Evolutionary conservation across 306 rosid genomes (phyloP).

Genomic region (Adenanthera pavonina): DNA sequence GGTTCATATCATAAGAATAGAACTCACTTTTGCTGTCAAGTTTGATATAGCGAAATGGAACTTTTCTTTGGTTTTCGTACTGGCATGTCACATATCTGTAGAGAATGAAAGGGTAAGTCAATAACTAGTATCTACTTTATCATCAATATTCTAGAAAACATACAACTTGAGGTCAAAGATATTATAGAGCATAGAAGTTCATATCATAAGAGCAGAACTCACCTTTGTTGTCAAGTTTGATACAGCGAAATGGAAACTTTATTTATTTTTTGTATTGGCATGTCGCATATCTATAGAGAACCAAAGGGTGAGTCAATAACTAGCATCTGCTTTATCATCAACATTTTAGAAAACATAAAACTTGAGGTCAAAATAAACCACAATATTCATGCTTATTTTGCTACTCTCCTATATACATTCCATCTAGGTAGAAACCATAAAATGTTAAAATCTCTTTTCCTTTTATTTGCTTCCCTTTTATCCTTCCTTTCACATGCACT

Average conservation of each 20-base stretch:
- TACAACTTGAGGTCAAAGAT: not conserved
- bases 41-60: slow-evolving; percentile 82
- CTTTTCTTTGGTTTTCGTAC: slow-evolving; percentile 89
- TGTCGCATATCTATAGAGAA: slow-evolving; percentile 73
- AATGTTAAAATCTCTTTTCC: not conserved
- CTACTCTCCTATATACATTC: not conserved
- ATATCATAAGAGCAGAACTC: slow-evolving; percentile 37
- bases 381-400: not conserved
- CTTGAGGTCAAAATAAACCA: not conserved
- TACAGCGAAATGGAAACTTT: slow-evolving; percentile 76
- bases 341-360: not conserved
- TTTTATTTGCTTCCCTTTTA: too few relatives aligned
- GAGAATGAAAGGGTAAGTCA: too few relatives aligned
- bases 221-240: slow-evolving; percentile 87
- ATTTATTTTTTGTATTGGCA: slow-evolving; percentile 89
- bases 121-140: too few relatives aligned
- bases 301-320: slow-evolving; percentile 18
- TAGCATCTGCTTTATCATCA: slow-evolving; percentile 13
- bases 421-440: not conserved
- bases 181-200: not conserved
- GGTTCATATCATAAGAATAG: slow-evolving; percentile 20
- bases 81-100: slow-evolving; percentile 38
- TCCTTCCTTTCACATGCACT: too few relatives aligned
- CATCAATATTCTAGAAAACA: too few relatives aligned
- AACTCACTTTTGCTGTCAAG: slow-evolving; percentile 75